Evolutionary conservation across 2,329 filamentous ascomycete genomes (phyloP), one percentile per base, ranked within the genome.

Genomic region (Paraconiothyrium brasiliense): DNA sequence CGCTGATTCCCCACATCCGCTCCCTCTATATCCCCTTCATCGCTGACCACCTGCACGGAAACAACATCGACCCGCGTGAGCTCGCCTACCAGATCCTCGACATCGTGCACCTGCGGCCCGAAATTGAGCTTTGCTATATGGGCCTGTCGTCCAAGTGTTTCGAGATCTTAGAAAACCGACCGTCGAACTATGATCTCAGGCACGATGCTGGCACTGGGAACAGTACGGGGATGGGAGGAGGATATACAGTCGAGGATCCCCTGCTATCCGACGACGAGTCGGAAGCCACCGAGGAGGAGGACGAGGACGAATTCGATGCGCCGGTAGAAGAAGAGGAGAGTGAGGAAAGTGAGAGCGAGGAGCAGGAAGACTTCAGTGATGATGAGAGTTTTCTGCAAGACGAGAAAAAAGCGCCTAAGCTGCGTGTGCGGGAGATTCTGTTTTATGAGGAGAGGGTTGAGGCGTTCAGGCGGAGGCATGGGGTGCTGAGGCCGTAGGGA

Each of bases 371-470:
- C 47, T 82, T 83, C 10, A 47, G 54, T 8, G 81, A 83, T 46
- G 81, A 83, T 41, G 85, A 87, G 63, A 84, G 83, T 4, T 83
- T 83, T 51, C 73, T 81, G 65, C 83, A 84, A 39, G 84, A 84
- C 22, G 79, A 82, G 16, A 76, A 81, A 43, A 79, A 76, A 80
- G 84, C 69, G 6, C 75, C 79, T 34, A 84, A 84, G 65, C 83
- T 94, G 62, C 84, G 88, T 58, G 80, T 94, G 67, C 83, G 91
- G 63, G 91, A 94, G 81, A 94, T 95, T 65, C 78, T 94, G 64
- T 94, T 93, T 77, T 94, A 93, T 71, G 92, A 94, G 75, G 92
- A 94, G 75, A 92, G 92, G 78, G 73, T 77, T 4, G 88, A 90
- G 32, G 89, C 94, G 60, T 94, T 94, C 80, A 91, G 90, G 76